These are phyloP conservation scores for Suhomyces sp. DNA, from an alignment of 805 yeast genomes.

Conservation along the genomic window DNA sequence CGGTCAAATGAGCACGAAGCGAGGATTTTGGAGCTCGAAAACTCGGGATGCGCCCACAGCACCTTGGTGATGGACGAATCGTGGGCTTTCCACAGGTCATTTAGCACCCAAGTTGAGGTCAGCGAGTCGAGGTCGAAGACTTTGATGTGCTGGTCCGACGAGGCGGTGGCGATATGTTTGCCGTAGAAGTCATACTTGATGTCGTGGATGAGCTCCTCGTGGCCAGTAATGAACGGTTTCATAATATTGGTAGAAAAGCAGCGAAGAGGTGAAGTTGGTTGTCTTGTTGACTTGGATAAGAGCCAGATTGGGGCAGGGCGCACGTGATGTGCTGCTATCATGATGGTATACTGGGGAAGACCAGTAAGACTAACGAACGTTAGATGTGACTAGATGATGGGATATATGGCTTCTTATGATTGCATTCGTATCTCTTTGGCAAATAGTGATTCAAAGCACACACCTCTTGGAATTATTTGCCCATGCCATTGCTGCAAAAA, in stretches of 20 bases:
- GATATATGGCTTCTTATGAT: too few species aligned
- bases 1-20: slow-evolving; percentile 91
- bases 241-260: slow-evolving; percentile 8
- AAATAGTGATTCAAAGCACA: too few species aligned
- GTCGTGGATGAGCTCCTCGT: slow-evolving; percentile 89
- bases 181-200: slow-evolving; percentile 93
- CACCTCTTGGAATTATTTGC: too few species aligned
- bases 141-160: slow-evolving; percentile 90
- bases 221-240: slow-evolving; percentile 84
- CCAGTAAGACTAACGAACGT: too few species aligned
- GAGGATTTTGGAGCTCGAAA: slow-evolving; percentile 66
- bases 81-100: slow-evolving; percentile 94
- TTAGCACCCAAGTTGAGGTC: slow-evolving; percentile 73
- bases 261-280: not conserved
- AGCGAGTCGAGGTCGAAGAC: slow-evolving; percentile 74
- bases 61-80: slow-evolving; percentile 81
- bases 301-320: not conserved
- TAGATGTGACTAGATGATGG: too few species aligned
- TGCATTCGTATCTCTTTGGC: too few species aligned
- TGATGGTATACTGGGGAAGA: too few species aligned
- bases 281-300: not conserved
- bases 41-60: slow-evolving; percentile 94
- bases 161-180: slow-evolving; percentile 86
- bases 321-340: too few species aligned
- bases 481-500: too few species aligned